Evolutionary conservation across 1,284 basidiomycete species (phyloP), one percentile per base, ranked within the genome.

Genomic region (Malassezia nana): DNA sequence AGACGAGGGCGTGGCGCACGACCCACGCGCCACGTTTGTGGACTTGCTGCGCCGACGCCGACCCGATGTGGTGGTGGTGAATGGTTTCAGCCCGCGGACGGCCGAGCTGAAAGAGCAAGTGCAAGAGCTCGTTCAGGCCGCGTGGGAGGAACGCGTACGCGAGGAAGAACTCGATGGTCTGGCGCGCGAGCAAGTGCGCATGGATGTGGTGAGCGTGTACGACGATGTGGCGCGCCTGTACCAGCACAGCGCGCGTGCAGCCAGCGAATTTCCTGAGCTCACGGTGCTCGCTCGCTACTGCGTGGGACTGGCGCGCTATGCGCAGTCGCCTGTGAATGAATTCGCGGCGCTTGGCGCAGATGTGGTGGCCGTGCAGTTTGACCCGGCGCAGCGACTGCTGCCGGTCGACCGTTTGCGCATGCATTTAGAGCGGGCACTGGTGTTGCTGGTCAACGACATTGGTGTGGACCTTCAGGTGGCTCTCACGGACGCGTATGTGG

Each of bases 381-480:
- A 90, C 55, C 83, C 84, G 58, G 87, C 95, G 66, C 87, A 92
- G 70, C 74, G 74, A 44, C 76, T 94, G 69, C 87, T 74, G 44
- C 84, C 90, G 0, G 80, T 79, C 59, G 92, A 94, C 66, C 91
- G 90, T 69, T 78, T 98, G 20, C 76, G 89, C 49, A 76, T 79
- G 13, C 82, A 85, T 8, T 81, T 96, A 28, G 94, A 99, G 75
- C 82, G 88, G 32, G 84, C 83, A 38, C 77, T 99, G 35, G 87
- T 94, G 50, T 89, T 95, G 67, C 79, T 87, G 16, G 85, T 88
- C 57, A 95, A 91, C 76, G 84, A 83, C 65, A 84, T 90, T 58
- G 94, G 94, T 22, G 89, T 98, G 40, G 91, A 96, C 72, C 86
- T 99, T 77, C 96, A 99, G 74, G 84, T 84, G 26, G 87, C 89